A percentile compares a stretch with the other conserved stretches of the same genome.
These are phyloP conservation scores for Glonium stellatum DNA, from an alignment of 495 filamentous ascomycete species.

Conservation along the genomic window DNA sequence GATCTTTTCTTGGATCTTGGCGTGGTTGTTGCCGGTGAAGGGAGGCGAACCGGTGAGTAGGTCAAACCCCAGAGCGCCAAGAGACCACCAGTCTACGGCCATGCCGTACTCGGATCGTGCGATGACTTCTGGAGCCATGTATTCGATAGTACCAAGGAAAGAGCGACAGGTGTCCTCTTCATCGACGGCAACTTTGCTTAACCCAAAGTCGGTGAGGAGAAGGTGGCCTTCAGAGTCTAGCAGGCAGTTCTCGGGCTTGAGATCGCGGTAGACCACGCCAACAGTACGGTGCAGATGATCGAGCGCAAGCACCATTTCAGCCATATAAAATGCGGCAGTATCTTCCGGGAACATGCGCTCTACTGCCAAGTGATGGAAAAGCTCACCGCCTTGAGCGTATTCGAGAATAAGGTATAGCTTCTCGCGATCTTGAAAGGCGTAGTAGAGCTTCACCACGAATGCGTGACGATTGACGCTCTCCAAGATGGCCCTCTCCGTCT, in stretches of 20 bases:
- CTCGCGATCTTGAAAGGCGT: conserved; percentile 96
- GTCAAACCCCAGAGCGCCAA: conserved; percentile 86
- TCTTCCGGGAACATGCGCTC: conserved; percentile 89
- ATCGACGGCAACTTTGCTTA: conserved; percentile 88
- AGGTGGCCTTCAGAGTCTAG: conserved; percentile 87
- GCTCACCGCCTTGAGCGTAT: conserved; percentile 94
- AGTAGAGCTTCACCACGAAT: conserved; percentile 95
- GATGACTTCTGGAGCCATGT: conserved; percentile 97
- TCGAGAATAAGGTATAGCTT: conserved; percentile 97
- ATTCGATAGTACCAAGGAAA: conserved; percentile 87
- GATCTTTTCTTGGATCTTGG: conserved; percentile 90
- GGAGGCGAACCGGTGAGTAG: conserved; percentile 85
- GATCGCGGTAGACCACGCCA: conserved; percentile 90
- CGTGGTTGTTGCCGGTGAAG: conserved; percentile 80
- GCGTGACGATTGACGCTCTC: conserved; percentile 94
- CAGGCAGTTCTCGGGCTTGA: conserved; percentile 97
- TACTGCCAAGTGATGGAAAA: conserved; percentile 82
- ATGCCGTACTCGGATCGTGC: conserved; percentile 78
- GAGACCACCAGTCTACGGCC: conserved; percentile 97
- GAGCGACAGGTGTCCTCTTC: conserved; percentile 70
- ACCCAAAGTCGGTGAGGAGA: conserved; percentile 91
- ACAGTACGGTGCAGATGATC: conserved; percentile 86
- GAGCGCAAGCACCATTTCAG: conserved; percentile 88
- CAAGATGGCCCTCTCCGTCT: conserved; percentile 87
- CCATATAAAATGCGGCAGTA: conserved; percentile 93